Conservation (phyloP, 306 rosid genomes). For the Acacia crassicarpa region DNA sequence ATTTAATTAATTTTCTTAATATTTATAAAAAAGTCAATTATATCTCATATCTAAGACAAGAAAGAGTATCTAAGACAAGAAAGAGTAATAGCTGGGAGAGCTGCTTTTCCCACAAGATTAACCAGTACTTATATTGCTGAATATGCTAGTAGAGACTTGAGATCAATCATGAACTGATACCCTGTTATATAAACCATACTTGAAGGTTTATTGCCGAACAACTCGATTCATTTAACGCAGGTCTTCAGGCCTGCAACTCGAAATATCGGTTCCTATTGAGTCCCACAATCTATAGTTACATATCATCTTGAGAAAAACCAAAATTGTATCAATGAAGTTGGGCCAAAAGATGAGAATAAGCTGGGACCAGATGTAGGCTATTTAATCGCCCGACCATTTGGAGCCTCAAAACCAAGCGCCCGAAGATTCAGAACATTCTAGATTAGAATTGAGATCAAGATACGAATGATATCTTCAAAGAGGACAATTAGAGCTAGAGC, state of each 20-base stretch:
- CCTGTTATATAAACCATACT: background rate
- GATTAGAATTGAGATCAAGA: background rate
- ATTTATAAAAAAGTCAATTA: too few species aligned
- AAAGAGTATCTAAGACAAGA: too few species aligned
- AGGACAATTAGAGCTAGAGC: slow-evolving; percentile 60
- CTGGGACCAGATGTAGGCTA: background rate
- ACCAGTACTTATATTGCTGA: too few species aligned
- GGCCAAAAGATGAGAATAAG: background rate
- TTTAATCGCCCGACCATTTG: background rate
- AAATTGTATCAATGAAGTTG: background rate
- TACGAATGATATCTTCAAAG: slow-evolving; percentile 50
- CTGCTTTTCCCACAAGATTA: background rate
- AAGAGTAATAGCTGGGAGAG: too few species aligned
- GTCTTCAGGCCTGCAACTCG: background rate
- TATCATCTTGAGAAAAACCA: background rate
- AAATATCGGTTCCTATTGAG: background rate
- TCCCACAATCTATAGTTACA: background rate
- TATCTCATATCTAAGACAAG: too few species aligned
- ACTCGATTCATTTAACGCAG: background rate
- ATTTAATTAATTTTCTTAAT: too few species aligned
- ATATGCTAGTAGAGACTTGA: background rate
- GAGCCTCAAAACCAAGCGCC: slow-evolving; percentile 1
- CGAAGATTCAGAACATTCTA: slow-evolving; percentile 4
- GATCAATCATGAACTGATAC: background rate
- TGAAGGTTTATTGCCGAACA: too few species aligned